A percentile compares a stretch with the other conserved stretches of the same genome.
phyloP scores from a whole-genome alignment of 495 filamentous ascomycete species.

The Clohesyomyces aquaticus region DNA sequence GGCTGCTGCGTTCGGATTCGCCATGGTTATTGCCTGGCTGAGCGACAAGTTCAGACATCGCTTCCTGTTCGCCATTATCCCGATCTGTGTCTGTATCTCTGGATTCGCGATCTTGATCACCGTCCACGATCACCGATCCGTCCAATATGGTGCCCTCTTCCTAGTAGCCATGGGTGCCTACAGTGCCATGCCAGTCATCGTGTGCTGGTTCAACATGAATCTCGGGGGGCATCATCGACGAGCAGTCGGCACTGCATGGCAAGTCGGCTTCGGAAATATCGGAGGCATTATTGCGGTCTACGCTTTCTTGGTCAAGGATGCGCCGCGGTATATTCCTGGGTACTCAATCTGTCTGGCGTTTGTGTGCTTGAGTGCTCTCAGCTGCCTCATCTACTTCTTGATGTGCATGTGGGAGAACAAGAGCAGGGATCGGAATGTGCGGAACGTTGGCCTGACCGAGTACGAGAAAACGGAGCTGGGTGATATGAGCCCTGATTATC shows the following conservation, averaged over 20 bases:
- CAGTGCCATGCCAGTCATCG: constrained; percentile 76
- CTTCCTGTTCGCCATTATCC: constrained; percentile 46
- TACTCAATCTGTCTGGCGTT: constrained; percentile 81
- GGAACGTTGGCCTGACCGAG: constrained; percentile 64
- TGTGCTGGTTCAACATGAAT: constrained; percentile 97
- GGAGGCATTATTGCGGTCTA: constrained; percentile 92
- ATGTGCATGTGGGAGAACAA: constrained; percentile 68
- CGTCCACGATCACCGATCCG: constrained; percentile 46
- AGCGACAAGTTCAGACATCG: constrained; percentile 46
- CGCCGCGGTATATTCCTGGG: constrained; percentile 70
- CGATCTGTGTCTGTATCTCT: constrained; percentile 51
- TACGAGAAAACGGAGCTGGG: constrained; percentile 75
- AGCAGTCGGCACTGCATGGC: constrained; percentile 83
- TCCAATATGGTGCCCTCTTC: constrained; percentile 50
- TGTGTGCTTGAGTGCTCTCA: constrained; percentile 64
- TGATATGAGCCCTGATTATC: constrained; percentile 67
- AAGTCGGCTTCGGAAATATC: constrained; percentile 91
- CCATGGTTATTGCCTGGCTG: constrained; percentile 47
- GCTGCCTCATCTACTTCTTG: constrained; percentile 63
- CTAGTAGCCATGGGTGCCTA: constrained; percentile 50
- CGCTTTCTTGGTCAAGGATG: constrained; percentile 73
- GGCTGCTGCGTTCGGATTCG: constrained; percentile 51
- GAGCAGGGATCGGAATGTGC: constrained; percentile 58
- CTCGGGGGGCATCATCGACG: constrained; percentile 84
- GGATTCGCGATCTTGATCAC: constrained; percentile 49